Evolutionary conservation across 2,329 filamentous ascomycete genomes (phyloP).

Genomic region (Dactylellina drechsleri): DNA sequence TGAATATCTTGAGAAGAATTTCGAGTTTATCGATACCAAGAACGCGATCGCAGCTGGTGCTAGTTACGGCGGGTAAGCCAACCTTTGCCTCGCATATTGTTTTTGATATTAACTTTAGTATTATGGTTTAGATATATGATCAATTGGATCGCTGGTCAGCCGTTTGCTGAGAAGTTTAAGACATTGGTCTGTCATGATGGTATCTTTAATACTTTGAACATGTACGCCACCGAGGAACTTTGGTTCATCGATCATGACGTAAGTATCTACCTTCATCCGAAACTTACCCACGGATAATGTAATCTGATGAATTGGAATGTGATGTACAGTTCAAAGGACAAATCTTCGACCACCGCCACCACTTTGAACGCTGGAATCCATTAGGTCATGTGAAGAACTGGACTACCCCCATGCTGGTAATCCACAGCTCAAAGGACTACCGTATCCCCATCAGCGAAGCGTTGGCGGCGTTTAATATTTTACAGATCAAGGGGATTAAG

Average conservation of each 20-base stretch:
- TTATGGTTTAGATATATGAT: constrained; percentile 70
- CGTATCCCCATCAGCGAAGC: constrained; percentile 86
- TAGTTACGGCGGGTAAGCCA: constrained; percentile 71
- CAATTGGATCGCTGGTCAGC: constrained; percentile 91
- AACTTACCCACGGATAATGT: constrained; percentile 45
- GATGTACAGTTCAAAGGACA: constrained; percentile 64
- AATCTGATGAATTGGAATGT: constrained; percentile 25
- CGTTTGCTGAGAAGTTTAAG: constrained; percentile 83
- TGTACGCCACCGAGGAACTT: constrained; percentile 74
- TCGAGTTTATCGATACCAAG: constrained; percentile 71
- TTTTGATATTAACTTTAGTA: neutral
- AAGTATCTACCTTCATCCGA: constrained; percentile 60
- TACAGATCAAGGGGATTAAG: constrained; percentile 78
- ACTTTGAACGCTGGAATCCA: constrained; percentile 77
- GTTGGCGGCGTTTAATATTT: constrained; percentile 82
- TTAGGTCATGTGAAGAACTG: constrained; percentile 74
- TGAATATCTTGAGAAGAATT: constrained; percentile 74
- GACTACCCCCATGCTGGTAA: constrained; percentile 86
- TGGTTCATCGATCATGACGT: constrained; percentile 77
- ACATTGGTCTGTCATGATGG: constrained; percentile 90
- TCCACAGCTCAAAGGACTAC: constrained; percentile 92
- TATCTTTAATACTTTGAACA: constrained; percentile 76
- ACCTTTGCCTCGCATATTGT: neutral
- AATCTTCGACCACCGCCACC: constrained; percentile 68
- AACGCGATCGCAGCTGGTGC: constrained; percentile 79